Evolutionary conservation across 2,329 filamentous ascomycete genomes (phyloP).

Genomic region (Fusarium cicatricum): DNA sequence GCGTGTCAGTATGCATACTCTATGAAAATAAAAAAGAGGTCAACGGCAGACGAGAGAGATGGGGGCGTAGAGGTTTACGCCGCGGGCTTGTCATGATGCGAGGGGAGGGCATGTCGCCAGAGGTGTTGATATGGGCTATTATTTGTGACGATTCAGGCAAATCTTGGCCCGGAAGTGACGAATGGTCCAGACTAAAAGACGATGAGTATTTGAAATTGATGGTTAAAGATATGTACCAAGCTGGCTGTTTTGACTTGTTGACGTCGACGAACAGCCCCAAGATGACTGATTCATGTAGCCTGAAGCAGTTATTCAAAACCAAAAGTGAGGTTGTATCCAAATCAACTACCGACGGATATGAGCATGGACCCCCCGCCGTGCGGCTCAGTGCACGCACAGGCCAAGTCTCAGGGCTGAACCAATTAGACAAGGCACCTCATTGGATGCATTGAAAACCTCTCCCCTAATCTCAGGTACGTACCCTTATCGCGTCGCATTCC

Average conservation of each 20-base stretch:
- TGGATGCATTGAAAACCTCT: conserved; percentile 12
- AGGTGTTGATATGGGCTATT: background rate
- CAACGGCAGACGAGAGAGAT: background rate
- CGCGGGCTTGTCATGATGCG: background rate
- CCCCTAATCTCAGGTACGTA: conserved; percentile 20
- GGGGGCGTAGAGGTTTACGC: conserved; percentile 10
- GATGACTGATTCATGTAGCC: background rate
- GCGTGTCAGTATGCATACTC: background rate
- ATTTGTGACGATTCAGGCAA: conserved; percentile 2
- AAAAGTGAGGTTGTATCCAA: background rate
- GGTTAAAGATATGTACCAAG: background rate
- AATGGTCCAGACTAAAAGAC: background rate
- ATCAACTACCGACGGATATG: background rate
- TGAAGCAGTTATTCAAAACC: background rate
- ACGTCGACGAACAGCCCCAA: background rate
- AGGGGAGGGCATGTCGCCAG: background rate
- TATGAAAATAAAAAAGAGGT: background rate
- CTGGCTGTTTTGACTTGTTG: background rate
- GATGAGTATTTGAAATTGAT: background rate
- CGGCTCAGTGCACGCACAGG: conserved; percentile 8
- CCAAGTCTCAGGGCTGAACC: background rate
- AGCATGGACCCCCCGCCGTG: background rate
- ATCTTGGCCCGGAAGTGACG: background rate
- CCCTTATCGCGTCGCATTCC: conserved; percentile 32
- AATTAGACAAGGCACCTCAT: background rate